A percentile compares a stretch with the other conserved stretches of the same genome.
phyloP scores from a whole-genome alignment of 2,329 filamentous ascomycete species.

The Atkinsonella hypoxylon region DNA sequence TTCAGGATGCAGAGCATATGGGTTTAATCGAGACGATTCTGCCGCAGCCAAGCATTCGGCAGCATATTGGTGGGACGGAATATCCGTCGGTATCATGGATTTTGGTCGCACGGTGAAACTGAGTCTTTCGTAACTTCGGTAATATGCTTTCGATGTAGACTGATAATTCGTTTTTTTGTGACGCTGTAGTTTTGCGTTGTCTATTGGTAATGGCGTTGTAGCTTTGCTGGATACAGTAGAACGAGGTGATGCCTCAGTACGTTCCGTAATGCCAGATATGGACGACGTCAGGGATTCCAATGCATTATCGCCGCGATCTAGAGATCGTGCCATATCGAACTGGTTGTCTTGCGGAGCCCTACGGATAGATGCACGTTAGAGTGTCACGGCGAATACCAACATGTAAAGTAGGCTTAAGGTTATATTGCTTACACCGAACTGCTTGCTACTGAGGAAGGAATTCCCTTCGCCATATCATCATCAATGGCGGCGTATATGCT shows the following conservation, averaged over 20 bases:
- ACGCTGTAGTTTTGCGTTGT: slow-evolving; percentile 14
- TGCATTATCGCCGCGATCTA: slow-evolving; percentile 11
- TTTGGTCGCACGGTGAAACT: slow-evolving; percentile 55
- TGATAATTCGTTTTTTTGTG: slow-evolving; percentile 9
- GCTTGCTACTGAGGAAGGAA: slow-evolving; percentile 11
- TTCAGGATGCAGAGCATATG: slow-evolving; percentile 73
- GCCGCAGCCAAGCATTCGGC: slow-evolving; percentile 82
- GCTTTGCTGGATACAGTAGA: slow-evolving; percentile 49
- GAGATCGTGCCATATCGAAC: slow-evolving; percentile 8
- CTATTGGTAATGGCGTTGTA: slow-evolving; percentile 44
- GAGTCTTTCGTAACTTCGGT: slow-evolving; percentile 22
- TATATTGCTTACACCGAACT: slow-evolving; percentile 17
- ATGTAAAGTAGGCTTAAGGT: background rate
- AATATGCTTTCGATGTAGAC: slow-evolving; percentile 15
- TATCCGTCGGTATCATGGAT: slow-evolving; percentile 68
- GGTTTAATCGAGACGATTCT: slow-evolving; percentile 78
- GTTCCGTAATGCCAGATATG: slow-evolving; percentile 39
- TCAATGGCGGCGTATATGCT: slow-evolving; percentile 10
- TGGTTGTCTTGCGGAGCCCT: slow-evolving; percentile 10
- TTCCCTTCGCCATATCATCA: slow-evolving; percentile 16
- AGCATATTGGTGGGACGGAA: slow-evolving; percentile 70
- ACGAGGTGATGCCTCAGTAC: slow-evolving; percentile 41
- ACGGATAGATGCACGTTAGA: background rate
- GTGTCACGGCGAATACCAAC: background rate
- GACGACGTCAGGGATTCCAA: slow-evolving; percentile 39